phyloP scores from a whole-genome alignment of 2,329 filamentous ascomycete species.

The Alternaria viburni region DNA sequence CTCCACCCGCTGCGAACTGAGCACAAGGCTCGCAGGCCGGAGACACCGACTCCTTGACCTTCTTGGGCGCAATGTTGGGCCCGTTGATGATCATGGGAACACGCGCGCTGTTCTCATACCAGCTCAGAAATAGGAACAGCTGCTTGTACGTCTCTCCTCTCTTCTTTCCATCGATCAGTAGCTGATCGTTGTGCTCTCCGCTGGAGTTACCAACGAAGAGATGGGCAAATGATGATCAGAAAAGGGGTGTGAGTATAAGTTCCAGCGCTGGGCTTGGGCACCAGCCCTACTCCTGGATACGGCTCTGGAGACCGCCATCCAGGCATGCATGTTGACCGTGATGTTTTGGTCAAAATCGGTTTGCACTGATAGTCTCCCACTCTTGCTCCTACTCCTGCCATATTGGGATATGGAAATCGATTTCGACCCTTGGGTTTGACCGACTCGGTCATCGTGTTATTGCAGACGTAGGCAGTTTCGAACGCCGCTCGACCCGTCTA shows the following conservation, averaged over 20 bases:
- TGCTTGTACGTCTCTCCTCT: not conserved
- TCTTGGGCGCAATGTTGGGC: slow-evolving; percentile 76
- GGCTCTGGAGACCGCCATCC: not conserved
- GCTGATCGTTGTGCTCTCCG: not conserved
- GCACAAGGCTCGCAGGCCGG: not conserved
- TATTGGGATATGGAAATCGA: not conserved
- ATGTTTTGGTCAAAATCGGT: not conserved
- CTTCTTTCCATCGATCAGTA: not conserved
- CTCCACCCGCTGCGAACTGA: not conserved
- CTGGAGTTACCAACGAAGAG: not conserved
- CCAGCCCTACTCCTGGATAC: not conserved
- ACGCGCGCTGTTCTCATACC: slow-evolving; percentile 89
- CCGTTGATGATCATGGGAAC: slow-evolving; percentile 87
- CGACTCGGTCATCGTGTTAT: not conserved
- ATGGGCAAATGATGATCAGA: not conserved
- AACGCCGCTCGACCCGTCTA: not conserved
- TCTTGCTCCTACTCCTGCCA: not conserved
- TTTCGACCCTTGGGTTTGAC: not conserved
- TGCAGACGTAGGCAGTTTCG: not conserved
- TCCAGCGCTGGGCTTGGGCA: not conserved
- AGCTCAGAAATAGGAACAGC: slow-evolving; percentile 67
- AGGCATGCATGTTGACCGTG: not conserved
- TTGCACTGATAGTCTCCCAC: not conserved
- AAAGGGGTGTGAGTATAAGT: not conserved
- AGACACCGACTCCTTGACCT: slow-evolving; percentile 76